Percentiles rank a stretch among this genome's conserved stretches.
Conservation (phyloP, 305 asterid genomes). For the Solanum hybrid region DNA sequence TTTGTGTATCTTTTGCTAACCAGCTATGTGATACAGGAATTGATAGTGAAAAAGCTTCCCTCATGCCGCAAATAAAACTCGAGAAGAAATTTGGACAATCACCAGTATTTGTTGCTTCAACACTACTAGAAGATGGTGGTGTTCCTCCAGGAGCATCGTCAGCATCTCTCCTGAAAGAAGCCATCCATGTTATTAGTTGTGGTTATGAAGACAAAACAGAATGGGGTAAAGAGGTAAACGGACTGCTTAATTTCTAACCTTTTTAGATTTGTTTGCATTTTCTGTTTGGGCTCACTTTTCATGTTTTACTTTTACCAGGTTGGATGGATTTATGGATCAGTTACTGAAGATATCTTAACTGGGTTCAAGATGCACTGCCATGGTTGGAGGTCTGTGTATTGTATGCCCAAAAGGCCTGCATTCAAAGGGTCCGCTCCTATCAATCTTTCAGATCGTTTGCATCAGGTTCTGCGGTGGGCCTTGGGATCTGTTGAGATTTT, state of each 20-base stretch:
- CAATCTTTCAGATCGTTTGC: slow-evolving; percentile 92
- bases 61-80: slow-evolving; percentile 77
- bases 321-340: slow-evolving; percentile 96
- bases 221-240: slow-evolving; percentile 89
- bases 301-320: slow-evolving; percentile 29
- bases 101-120: slow-evolving; percentile 79
- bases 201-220: slow-evolving; percentile 95
- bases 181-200: slow-evolving; percentile 90
- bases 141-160: slow-evolving; percentile 75
- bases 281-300: background rate
- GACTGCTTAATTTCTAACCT: background rate
- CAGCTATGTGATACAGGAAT: slow-evolving; percentile 40
- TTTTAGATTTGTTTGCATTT: background rate
- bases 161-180: slow-evolving; percentile 92
- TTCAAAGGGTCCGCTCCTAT: slow-evolving; percentile 94
- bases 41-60: slow-evolving; percentile 63
- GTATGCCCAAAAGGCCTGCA: slow-evolving; percentile 82
- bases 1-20: background rate
- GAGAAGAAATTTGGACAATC: slow-evolving; percentile 94
- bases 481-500: slow-evolving; percentile 90
- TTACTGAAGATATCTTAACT: slow-evolving; percentile 93
- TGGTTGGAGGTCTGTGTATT: slow-evolving; percentile 93
- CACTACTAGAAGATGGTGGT: slow-evolving; percentile 81
- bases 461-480: slow-evolving; percentile 98
- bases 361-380: slow-evolving; percentile 97